Evolutionary conservation across 805 yeast genomes (phyloP), one percentile per base, ranked within the genome.

Genomic region (Pichia pseudocactophila): DNA sequence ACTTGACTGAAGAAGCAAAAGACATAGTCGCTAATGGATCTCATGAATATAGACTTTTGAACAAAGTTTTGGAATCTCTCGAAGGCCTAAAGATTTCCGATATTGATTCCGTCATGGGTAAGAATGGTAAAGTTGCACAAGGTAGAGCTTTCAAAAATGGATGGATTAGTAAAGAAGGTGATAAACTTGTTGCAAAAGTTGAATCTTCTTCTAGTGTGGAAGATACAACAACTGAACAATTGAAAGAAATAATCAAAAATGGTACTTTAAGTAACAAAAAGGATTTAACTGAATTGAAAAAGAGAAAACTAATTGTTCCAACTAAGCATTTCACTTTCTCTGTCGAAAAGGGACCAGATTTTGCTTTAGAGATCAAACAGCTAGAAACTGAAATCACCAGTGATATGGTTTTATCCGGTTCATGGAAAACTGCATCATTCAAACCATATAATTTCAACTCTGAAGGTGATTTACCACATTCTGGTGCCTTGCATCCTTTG

Each of bases 81-180:
- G 95, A 83, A 44, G 88, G 90, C 30, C 71, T 92, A 55, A 85
- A 83, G 58, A 80, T 92, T 53, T 61, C 82, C 19, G 97, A 90
- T 41, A 85, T 83, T 41, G 66, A 66, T 37, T 60, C 78, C 43
- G 74, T 81, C 50, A 69, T 90, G 65, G 97, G 97, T 43, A 68
- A 78, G 40, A 78, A 78, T 46, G 97, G 97, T 49, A 80, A 81
- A 54, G 73, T 90, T 50, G 99, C 98, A 49, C 98, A 92, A 68
- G 95, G 95, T 53, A 80, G 89, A 57, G 99, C 97, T 15, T 94
- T 92, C 75, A 90, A 88, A 65, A 89, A 89, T 63, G 94, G 95
- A 34, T 92, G 99, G 99, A 80, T 92, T 55, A 68, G 75, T 50
- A 92, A 94, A 62, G 84, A 82, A 45, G 94, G 90, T 44, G 95